A percentile compares a stretch with the other conserved stretches of the same genome.
Conservation (phyloP, 441 rosid genomes). For the Brassica hybrid region DNA sequence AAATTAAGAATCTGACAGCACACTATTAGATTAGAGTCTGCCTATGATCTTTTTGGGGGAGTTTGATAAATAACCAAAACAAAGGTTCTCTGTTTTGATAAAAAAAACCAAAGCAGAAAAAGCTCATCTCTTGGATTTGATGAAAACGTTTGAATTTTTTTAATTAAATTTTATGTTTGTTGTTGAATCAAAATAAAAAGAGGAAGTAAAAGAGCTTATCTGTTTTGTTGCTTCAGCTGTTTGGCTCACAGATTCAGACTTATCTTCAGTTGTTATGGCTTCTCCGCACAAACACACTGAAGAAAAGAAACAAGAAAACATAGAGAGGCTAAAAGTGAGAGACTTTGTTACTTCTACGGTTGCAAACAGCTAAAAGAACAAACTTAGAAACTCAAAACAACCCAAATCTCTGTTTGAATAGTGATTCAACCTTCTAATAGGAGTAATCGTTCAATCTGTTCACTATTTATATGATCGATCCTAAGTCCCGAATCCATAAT, state of each 20-base stretch:
- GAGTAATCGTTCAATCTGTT: neutral
- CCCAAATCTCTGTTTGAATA: too few species aligned
- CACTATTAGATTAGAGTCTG: neutral
- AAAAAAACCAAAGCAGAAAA: too few species aligned
- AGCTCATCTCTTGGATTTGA: neutral
- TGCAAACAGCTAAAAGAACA: neutral
- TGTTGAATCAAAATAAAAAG: too few species aligned
- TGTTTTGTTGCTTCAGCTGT: neutral
- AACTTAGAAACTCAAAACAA: neutral
- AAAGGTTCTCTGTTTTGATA: neutral
- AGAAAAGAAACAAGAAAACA: neutral
- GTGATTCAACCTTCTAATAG: too few species aligned
- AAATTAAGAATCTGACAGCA: neutral
- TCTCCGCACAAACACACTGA: neutral
- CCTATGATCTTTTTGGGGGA: neutral
- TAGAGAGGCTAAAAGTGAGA: neutral
- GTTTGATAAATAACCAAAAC: neutral
- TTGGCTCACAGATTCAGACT: neutral
- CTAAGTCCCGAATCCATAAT: neutral
- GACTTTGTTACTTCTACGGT: neutral
- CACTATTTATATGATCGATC: neutral
- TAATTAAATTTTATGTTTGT: too few species aligned
- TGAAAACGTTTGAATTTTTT: neutral
- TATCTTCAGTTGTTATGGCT: neutral
- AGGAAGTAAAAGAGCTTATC: neutral